Evolutionary conservation across 1,284 basidiomycete species (phyloP), one percentile per base, ranked within the genome.

Genomic region (Sanghuangporus weigelae): DNA sequence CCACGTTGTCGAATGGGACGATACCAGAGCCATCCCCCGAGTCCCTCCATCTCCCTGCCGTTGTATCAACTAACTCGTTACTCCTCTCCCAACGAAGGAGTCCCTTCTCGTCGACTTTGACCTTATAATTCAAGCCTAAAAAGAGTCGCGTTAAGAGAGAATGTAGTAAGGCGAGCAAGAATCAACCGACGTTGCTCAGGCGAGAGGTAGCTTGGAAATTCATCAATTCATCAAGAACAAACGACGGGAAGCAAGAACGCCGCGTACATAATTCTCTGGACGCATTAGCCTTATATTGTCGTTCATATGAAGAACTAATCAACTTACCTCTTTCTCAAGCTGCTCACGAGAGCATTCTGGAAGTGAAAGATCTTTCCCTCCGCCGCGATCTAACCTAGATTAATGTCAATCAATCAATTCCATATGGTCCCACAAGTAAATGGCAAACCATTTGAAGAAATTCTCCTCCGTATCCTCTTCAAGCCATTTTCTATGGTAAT

Each of bases 31-130:
- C 86, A 39, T 80, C 70, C 1, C 84, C 86, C 8, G 81, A 78
- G 67, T 89, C 87, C 71, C 83, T 84, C 87, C 87, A 90, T 57
- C 76, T 77, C 0, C 82, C 82, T 2, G 83, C 77, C 0, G 83
- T 79, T 0, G 86, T 89, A 69, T 89, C 86, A 10, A 89, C 83
- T 0, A 82, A 76, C 63, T 86, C 79, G 55, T 83, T 79, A 67
- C 87, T 89, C 55, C 81, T 80, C 1, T 83, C 84, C 90, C 90
- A 93, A n/a, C 84, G 76, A 16, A 93, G 77, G 64, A 79, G 81
- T 1, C 91, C 90, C n/a, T 85, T 75, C 0, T 76, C 67, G 67
- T 86, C 84, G 49, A 90, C 80, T 42, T 79, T 79, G 60, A 88
- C 84, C 3, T 92, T 79, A 70, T 92, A 92, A 70, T 91, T 90